phyloP scores from a whole-genome alignment of 495 filamentous ascomycete species.

The Penicillium paxilli region DNA sequence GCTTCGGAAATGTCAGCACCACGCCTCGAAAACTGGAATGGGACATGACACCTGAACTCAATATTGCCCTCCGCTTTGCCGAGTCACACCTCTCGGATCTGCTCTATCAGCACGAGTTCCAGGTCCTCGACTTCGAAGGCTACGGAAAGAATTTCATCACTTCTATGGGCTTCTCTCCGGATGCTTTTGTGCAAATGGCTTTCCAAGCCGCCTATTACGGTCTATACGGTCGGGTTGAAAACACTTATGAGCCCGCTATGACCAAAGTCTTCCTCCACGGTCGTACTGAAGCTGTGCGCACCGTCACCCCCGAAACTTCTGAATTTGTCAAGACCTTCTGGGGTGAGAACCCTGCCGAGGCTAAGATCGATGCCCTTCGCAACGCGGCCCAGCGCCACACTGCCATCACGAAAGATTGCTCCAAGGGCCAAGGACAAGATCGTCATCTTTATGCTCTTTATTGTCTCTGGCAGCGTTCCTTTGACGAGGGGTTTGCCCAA shows the following conservation, averaged over 20 bases:
- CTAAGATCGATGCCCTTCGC: conserved; percentile 81
- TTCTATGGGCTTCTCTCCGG: conserved; percentile 92
- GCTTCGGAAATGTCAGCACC: conserved; percentile 92
- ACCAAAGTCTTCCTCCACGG: conserved; percentile 93
- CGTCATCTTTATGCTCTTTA: conserved; percentile 92
- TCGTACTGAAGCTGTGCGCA: conserved; percentile 88
- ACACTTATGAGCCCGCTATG: conserved; percentile 97
- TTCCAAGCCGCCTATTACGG: conserved; percentile 99
- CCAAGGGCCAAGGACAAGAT: conserved; percentile 91
- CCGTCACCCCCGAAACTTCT: conserved; percentile 76
- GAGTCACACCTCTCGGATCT: conserved; percentile 93
- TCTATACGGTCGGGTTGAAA: conserved; percentile 90
- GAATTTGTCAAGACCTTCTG: conserved; percentile 94
- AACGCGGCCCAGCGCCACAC: conserved; percentile 83
- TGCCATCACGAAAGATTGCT: conserved; percentile 78
- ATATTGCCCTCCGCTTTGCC: conserved; percentile 88
- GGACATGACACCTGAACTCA: conserved; percentile 93
- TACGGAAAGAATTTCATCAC: conserved; percentile 99
- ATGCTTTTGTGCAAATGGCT: conserved; percentile 98
- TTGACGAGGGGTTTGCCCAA: conserved; percentile 67
- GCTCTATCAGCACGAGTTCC: conserved; percentile 95
- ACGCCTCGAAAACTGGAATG: conserved; percentile 96
- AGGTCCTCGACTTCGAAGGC: conserved; percentile 81
- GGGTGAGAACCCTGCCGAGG: conserved; percentile 78
- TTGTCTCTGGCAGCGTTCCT: conserved; percentile 88